Conservation (phyloP, 202 grass and related monocot genomes). For the Saccharum hybrid region DNA sequence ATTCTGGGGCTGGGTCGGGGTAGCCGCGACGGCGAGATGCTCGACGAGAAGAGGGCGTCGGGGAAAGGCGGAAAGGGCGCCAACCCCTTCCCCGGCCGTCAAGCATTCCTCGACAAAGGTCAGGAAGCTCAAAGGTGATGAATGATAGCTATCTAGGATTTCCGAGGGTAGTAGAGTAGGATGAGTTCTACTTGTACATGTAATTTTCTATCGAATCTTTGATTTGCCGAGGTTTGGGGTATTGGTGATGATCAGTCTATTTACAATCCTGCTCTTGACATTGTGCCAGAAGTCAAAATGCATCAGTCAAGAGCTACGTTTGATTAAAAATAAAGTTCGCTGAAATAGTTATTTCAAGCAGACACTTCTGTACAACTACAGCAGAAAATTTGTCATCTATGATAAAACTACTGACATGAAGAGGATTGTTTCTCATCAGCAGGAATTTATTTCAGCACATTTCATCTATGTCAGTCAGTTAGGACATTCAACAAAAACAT, state of each 20-base stretch:
- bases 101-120: constrained; percentile 64
- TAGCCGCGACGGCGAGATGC: constrained; percentile 23
- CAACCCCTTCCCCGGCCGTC: constrained; percentile 66
- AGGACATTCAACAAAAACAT: constrained; percentile 28
- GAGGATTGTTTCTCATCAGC: not conserved
- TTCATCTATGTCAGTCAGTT: not conserved
- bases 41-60: constrained; percentile 17
- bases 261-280: not conserved
- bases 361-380: not conserved
- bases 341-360: not conserved
- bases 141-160: constrained; percentile 13
- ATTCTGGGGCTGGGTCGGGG: constrained; percentile 43
- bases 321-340: no score
- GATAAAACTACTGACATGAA: not conserved
- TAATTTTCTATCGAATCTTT: no score
- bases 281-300: not conserved
- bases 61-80: not conserved
- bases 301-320: not conserved
- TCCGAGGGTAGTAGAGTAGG: not conserved
- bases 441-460: not conserved
- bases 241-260: no score
- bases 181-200: no score
- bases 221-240: no score
- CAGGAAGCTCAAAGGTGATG: constrained; percentile 47
- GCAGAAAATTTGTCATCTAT: not conserved